Evolutionary conservation across 805 yeast species (phyloP).

Genomic region (Nakazawaea wyomingensis): DNA sequence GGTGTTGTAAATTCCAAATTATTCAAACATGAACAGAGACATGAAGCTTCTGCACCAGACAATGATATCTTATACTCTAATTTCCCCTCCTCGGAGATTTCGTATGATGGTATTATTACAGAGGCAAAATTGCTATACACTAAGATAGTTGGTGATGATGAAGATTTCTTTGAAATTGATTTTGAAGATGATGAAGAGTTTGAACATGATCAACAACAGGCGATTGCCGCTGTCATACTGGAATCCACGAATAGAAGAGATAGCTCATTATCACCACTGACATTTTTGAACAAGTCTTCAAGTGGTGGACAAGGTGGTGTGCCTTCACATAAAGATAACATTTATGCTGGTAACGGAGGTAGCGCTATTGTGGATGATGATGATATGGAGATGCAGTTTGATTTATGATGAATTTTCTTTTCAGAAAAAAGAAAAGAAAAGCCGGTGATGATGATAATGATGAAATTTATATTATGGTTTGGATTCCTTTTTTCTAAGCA

Average conservation of each 20-base stretch:
- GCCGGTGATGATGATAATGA: no score
- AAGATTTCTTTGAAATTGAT: slow-evolving; percentile 93
- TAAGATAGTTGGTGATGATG: slow-evolving; percentile 84
- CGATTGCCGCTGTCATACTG: slow-evolving; percentile 4
- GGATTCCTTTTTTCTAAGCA: no score
- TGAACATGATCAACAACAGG: slow-evolving; percentile 7
- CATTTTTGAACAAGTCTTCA: neutral
- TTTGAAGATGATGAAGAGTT: slow-evolving; percentile 87
- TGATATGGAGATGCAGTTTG: slow-evolving; percentile 33
- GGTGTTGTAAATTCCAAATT: slow-evolving; percentile 42
- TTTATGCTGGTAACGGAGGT: slow-evolving; percentile 19
- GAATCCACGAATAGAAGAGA: slow-evolving; percentile 3
- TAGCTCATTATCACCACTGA: slow-evolving; percentile 3
- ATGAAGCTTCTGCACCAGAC: slow-evolving; percentile 38
- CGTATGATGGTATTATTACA: slow-evolving; percentile 86
- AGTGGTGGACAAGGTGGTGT: slow-evolving; percentile 16
- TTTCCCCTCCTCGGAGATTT: slow-evolving; percentile 79
- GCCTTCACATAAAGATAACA: slow-evolving; percentile 5
- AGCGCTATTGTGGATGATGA: slow-evolving; percentile 31
- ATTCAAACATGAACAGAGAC: slow-evolving; percentile 29
- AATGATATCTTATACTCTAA: slow-evolving; percentile 42
- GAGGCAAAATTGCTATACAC: slow-evolving; percentile 74
- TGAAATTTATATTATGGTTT: no score
- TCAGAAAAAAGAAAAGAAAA: no score
- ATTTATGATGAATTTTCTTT: slow-evolving; percentile 23